Conservation (phyloP, 495 filamentous ascomycete species). For the Glarea lozoyensis region DNA sequence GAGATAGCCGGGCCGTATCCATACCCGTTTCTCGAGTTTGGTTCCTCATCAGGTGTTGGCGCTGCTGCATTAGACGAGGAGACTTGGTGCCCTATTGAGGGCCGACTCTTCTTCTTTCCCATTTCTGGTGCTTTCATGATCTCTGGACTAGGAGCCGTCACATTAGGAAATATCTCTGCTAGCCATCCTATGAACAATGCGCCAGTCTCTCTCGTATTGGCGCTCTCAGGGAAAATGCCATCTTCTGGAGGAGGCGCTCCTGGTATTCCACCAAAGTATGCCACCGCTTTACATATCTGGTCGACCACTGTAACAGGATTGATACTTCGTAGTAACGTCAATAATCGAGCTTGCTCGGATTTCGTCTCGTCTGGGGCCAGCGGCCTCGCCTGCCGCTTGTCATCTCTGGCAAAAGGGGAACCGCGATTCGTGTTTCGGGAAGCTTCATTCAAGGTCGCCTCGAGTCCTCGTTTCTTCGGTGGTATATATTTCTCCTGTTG, state of each 20-base stretch:
- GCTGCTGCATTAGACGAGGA: neutral
- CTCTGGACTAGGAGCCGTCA: slow-evolving; percentile 20
- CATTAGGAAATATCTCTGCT: slow-evolving; percentile 45
- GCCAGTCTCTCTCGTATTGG: slow-evolving; percentile 42
- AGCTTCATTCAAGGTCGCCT: slow-evolving; percentile 27
- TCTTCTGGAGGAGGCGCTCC: slow-evolving; percentile 42
- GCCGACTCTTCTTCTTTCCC: slow-evolving; percentile 15
- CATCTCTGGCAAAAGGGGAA: slow-evolving; percentile 19
- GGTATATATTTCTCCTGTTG: slow-evolving; percentile 41
- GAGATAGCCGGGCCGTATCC: slow-evolving; percentile 19
- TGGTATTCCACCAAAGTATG: slow-evolving; percentile 49
- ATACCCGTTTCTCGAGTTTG: slow-evolving; percentile 21
- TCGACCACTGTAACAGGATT: slow-evolving; percentile 44
- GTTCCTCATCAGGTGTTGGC: slow-evolving; percentile 5
- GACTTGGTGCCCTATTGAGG: slow-evolving; percentile 7
- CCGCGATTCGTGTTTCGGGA: slow-evolving; percentile 18
- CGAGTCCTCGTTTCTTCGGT: slow-evolving; percentile 34
- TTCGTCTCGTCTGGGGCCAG: slow-evolving; percentile 41
- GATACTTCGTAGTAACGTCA: slow-evolving; percentile 42
- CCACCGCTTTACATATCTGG: slow-evolving; percentile 47
- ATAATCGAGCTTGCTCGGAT: slow-evolving; percentile 42
- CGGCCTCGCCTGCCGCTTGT: slow-evolving; percentile 19
- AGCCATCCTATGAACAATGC: slow-evolving; percentile 50
- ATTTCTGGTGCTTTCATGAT: slow-evolving; percentile 7
- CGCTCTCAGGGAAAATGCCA: slow-evolving; percentile 43